Evolutionary conservation across 345 rosid genomes (phyloP), one percentile per base, ranked within the genome.

Genomic region (Euphorbia peplus): DNA sequence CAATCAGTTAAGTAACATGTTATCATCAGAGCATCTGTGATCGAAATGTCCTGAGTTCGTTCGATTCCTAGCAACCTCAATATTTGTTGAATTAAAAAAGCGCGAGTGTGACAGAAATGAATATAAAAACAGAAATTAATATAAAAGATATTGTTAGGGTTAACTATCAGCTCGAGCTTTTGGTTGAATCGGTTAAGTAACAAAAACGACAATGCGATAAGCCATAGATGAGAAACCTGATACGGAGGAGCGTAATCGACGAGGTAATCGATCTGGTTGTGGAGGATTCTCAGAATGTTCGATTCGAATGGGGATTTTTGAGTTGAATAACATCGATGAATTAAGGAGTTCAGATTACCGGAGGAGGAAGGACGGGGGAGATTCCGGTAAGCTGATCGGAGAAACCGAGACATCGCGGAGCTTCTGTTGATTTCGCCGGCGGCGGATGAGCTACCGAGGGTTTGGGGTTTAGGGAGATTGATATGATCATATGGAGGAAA

Each of bases 221-320:
- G 54, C 22, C 9, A n/a, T 5, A 5, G 22, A 22, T 59, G 22
- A 37, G 25, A 15, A 18, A 86, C 96, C 88, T 80, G 78, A 12
- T 75, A 79, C 0, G 90, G 88, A 68, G 97, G 90, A 21, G 86
- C 86, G 64, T 82, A 84, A 1, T 85, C 86, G 13, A 73, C 75
- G 77, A 84, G 88, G 83, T 81, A 83, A 0, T 86, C 84, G 78
- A 88, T 81, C 75, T 87, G 82, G 51, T 79, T 74, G 69, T 80
- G 66, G 55, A 88, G 71, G 80, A 88, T 88, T 69, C 96, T 78
- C 75, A 90, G 84, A 25, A 90, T 76, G 80, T 88, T 87, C 39
- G 90, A 77, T 2, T 69, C 82, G 83, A 85, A 79, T 6, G 82
- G 89, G 4, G 95, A 86, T 44, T 63, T 58, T 21, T 81, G 62